Percentiles rank a stretch among this genome's conserved stretches.
Evolutionary conservation across 176 grass and related monocot species (phyloP).

Genomic region (Avena sativa): DNA sequence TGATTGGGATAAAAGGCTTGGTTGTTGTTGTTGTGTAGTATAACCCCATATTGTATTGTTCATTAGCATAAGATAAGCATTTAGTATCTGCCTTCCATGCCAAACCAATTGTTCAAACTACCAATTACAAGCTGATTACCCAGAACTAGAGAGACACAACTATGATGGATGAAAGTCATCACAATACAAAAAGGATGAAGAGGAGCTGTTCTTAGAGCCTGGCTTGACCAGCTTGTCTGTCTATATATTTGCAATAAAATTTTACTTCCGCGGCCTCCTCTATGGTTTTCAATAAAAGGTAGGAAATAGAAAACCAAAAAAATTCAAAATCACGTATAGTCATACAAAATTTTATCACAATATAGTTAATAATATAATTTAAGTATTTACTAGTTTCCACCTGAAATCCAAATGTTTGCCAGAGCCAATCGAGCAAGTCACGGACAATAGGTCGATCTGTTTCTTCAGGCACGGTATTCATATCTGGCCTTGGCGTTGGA

Average conservation of each 20-base stretch:
- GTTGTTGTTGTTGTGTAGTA: background rate
- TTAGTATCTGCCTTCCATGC: background rate
- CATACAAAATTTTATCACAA: slow-evolving; percentile 1
- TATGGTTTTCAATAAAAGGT: background rate
- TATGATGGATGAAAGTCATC: slow-evolving; percentile 9
- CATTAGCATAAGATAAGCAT: slow-evolving; percentile 14
- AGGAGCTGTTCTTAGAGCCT: slow-evolving; percentile 5
- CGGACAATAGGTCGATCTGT: background rate
- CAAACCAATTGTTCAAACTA: background rate
- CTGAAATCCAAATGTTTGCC: slow-evolving; percentile 89
- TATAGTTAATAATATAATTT: background rate
- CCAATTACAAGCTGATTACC: background rate
- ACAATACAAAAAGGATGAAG: background rate
- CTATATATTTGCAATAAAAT: background rate
- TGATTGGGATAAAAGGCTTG: too few species aligned
- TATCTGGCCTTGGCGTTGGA: slow-evolving; percentile 53
- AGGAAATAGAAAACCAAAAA: background rate
- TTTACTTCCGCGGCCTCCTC: background rate
- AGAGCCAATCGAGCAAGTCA: slow-evolving; percentile 97
- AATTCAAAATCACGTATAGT: background rate
- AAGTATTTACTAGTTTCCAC: slow-evolving; percentile 47
- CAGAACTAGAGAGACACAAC: background rate
- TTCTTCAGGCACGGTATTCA: slow-evolving; percentile 13
- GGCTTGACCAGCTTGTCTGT: background rate
- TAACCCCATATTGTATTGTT: background rate